A percentile compares a stretch with the other conserved stretches of the same genome.
Evolutionary conservation across 129 eudicot species (phyloP).

Genomic region (Flaveria sonorensis): DNA sequence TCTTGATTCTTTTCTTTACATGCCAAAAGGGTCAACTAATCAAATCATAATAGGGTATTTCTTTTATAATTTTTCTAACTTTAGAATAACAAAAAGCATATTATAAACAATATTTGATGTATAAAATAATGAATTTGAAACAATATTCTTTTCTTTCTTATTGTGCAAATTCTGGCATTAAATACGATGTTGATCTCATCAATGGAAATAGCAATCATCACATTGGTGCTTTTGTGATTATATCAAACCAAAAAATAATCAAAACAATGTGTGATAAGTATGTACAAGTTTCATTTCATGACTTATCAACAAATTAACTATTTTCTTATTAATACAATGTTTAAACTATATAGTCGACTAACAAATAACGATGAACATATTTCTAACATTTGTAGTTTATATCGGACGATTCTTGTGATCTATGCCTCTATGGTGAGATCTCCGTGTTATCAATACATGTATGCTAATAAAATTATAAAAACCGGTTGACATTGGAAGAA

Average conservation of each 20-base stretch:
- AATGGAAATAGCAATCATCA: background rate
- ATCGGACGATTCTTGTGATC: too few species aligned
- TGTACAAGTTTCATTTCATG: constrained; percentile 9
- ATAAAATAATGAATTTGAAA: background rate
- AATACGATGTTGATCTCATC: background rate
- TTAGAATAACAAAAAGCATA: constrained; percentile 11
- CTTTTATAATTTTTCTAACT: too few species aligned
- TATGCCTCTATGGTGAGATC: too few species aligned
- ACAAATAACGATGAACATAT: too few species aligned
- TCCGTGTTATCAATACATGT: too few species aligned
- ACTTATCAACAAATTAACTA: background rate
- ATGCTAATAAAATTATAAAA: too few species aligned
- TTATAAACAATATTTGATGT: background rate
- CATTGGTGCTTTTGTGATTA: constrained; percentile 1
- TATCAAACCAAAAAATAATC: constrained; percentile 1
- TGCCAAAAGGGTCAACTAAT: background rate
- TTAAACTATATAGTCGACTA: too few species aligned
- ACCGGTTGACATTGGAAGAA: too few species aligned
- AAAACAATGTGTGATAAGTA: background rate
- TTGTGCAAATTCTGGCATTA: background rate
- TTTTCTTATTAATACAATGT: too few species aligned
- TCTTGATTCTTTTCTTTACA: background rate
- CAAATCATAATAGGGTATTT: too few species aligned
- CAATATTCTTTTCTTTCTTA: background rate
- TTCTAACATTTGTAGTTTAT: too few species aligned